Base-by-base conservation (phyloP, 2,329 filamentous ascomycete genomes). In the Ophiobolus disseminans region DNA sequence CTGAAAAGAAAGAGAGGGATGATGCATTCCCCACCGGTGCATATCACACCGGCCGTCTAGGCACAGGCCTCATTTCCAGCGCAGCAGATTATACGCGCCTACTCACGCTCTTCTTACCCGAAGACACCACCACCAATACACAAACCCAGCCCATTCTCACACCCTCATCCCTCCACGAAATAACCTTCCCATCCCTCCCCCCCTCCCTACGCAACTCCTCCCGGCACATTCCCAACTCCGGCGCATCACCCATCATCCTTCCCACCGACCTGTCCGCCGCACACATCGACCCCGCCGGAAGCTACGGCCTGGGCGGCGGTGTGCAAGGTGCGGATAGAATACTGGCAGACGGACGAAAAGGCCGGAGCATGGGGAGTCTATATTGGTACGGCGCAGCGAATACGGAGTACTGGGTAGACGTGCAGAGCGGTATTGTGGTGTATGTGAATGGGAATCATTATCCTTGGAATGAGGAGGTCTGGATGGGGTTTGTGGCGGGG, bases 301-400 rank as follows among this genome's bases (percentile, higher is more conserved):
- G 55, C 36, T 66, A 53, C 38, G 58, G 62, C 4, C 32, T 66
- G 11, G 73, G 73, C n/a, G 80, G 77, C 0, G 84, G 83, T 44
- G 79, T 85, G 75, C 70, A 84, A 22, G 80, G 60, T 0, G 53
- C 45, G 9, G 52, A 62, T 30, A 76, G 76, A 5, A 75, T 74
- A 1, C 50, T 70, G 3, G 7, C 16, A 3, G 40, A 47, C 32
- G 62, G 58, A 3, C 43, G 31, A 26, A 60, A 20, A 26, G 64
- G 61, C 4, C 45, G 60, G 17, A 55, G 55, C 5, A 58, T 53
- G 40, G 61, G 60, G 7, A 61, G 47, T 39, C 47, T 60, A 35
- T 65, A 62, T 48, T 68, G 63, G 63, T 65, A 61, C 46, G 61
- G 61, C 5, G 62, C 57, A 22, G 46, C 61, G 9, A 68, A 68